Evolutionary conservation across 2,329 filamentous ascomycete genomes (phyloP), one percentile per base, ranked within the genome.

Genomic region (Atkinsonella texensis): DNA sequence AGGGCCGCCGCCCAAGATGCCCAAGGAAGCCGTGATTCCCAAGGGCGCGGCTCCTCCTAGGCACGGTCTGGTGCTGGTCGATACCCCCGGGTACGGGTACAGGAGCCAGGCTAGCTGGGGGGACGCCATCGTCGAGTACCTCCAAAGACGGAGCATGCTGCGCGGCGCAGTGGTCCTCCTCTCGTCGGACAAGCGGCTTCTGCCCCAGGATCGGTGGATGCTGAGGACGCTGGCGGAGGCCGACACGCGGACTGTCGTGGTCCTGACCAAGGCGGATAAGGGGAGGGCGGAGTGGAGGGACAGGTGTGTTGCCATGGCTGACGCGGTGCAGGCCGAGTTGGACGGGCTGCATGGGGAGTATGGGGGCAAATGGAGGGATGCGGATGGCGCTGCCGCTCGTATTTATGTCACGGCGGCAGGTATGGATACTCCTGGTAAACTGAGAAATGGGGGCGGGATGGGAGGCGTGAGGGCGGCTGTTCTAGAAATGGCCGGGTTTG

Each of bases 181-280:
- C 15, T 75, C 79, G 32, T 72, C 73, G 3, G 71, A 77, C 52
- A 76, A 78, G 45, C 73, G 71, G 13, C 63, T 79, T 1, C 74
- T 76, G 55, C 62, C 66, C 20, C 69, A 68, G 46, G 78, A 81
- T 57, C 61, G 62, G 12, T 67, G 70, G 63, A 68, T 76, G 54
- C 61, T 81, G 35, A 61, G 66, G 52, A 62, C 75, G 44, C 65
- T 81, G 56, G 66, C 73, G 48, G 63, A 70, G 47, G 66, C 69
- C 3, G 68, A 69, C 10, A 67, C 74, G 32, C 66, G 67, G 49
- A 77, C 75, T 1, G 59, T 71, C 7, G 70, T 80, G 1, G 70
- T 80, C 4, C 60, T 82, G 47, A 81, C 79, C 11, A 80, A 80
- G 63, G 75, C 73, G 13, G 79, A 81, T 58, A 80, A 79, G 56